Base-by-base conservation (phyloP, 768 basidiomycete genomes). In the Hortiboletus flavorubellus region DNA sequence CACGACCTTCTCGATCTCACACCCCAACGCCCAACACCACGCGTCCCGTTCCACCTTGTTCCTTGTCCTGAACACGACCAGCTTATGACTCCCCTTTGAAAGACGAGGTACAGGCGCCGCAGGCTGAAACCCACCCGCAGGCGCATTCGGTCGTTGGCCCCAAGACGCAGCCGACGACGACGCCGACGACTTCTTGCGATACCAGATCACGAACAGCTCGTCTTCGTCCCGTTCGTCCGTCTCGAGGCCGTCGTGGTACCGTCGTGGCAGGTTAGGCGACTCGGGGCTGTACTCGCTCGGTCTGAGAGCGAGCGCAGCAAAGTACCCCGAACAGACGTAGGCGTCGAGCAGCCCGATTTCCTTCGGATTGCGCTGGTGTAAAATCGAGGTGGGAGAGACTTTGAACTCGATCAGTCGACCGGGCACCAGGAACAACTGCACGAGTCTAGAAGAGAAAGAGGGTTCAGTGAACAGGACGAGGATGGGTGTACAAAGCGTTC, bases 11-110 rank as follows among this genome's bases (percentile, higher is more conserved):
- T 98, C 93, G 58, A 97, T 93, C 73, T 96, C 93, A 43, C 81
- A 82, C 57, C 91, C 93, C 61, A 98, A 72, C 1, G 91, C 92
- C 89, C 91, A 97, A 62, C 93, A 93, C 95, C 95, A 98, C 30
- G 87, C 80, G 69, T 98, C 94, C 30, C 95, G 77, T 71, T 98
- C 96, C 37, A 98, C 75, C 72, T 86, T 85, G 65, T 84, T 93
- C 66, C 93, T 78, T 49, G 88, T 85, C 58, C 84, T 80, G 61
- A 89, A 87, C 2, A 93, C 78, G 15, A 80, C 62, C 52, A 85
- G 61, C 67, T 86, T 85, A 56, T 82, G 74, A 62, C 84, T 85
- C 55, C 75, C 77, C 47, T 41, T 66, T 43, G 78, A 84, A 51
- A 86, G 72, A 26, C 73, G 66, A 33, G 81, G 91, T 34, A 84